Percentiles rank a stretch among this genome's conserved stretches.
Conservation (phyloP, 73 alveolate genomes). For the Paramecium pentaurelia region DNA sequence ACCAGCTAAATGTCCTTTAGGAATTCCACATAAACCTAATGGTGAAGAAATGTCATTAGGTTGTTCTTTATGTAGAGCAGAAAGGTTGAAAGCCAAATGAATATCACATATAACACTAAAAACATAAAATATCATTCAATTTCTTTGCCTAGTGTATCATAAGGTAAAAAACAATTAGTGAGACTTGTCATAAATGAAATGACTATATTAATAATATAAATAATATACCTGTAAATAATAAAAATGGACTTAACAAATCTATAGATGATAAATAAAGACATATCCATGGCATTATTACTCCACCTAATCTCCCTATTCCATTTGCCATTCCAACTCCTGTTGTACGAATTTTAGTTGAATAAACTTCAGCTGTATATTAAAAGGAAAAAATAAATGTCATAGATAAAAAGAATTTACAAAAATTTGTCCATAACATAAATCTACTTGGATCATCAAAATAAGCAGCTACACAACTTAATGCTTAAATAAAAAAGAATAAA, state of each 20-base stretch:
- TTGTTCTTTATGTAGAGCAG: slow-evolving; percentile 62
- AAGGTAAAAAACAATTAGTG: slow-evolving; percentile 24
- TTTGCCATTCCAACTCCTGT: slow-evolving; percentile 60
- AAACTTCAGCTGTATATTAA: slow-evolving; percentile 43
- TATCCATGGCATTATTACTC: slow-evolving; percentile 60
- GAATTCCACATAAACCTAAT: slow-evolving; percentile 58
- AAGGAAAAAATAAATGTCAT: slow-evolving; percentile 52
- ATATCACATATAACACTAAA: neutral
- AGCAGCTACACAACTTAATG: neutral
- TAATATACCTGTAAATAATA: neutral
- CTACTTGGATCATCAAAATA: slow-evolving; percentile 47
- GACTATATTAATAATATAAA: neutral
- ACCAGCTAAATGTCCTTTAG: slow-evolving; percentile 52
- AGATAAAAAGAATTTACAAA: slow-evolving; percentile 43
- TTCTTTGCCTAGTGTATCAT: slow-evolving; percentile 53
- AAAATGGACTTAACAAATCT: slow-evolving; percentile 38
- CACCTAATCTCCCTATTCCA: slow-evolving; percentile 52
- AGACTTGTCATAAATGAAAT: slow-evolving; percentile 29
- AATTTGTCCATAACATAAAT: slow-evolving; percentile 52
- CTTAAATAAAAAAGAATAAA: slow-evolving; percentile 43
- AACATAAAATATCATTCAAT: neutral
- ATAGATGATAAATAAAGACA: slow-evolving; percentile 10
- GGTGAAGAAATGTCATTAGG: slow-evolving; percentile 60
- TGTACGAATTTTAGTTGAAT: slow-evolving; percentile 55
- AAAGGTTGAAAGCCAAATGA: neutral